Evolutionary conservation across 768 basidiomycete genomes (phyloP), one percentile per base, ranked within the genome.

Genomic region (Saitozyma podzolica): DNA sequence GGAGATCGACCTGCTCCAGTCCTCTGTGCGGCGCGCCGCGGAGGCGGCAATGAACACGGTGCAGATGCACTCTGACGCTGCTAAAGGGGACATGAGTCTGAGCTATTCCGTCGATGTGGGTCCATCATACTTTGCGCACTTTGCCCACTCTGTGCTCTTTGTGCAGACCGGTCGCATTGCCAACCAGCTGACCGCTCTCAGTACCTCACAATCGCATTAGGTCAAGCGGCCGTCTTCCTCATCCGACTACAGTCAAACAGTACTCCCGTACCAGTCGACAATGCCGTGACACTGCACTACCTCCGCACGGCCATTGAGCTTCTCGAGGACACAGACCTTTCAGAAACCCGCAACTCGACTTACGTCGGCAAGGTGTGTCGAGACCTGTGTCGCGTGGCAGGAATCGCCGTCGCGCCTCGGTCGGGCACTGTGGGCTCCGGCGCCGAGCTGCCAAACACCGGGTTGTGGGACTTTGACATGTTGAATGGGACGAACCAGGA

Each of bases 61-160:
- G 39, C 63, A 65, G 29, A 49, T 55, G 3, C 67, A 68, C 54
- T 50, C 42, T 10, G 67, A 68, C 40, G 54, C 64, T 4, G 42
- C 61, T 29, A 43, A 59, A 49, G 41, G 54, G 47, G 67, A 68
- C 40, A 42, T 48, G 48, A 57, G 48, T 41, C 50, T 68, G 29
- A 64, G 67, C 58, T 68, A 65, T 45, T 61, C 67, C 39, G 45
- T 62, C 11, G 67, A 68, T 43, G 67, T 68, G 58, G 57, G 67
- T 60, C 17, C 9, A 29, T 29, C 29, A 29, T 2, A 29, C 29
- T 29, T 29, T 37, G 29, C 45, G 42, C 14, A 2, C 47, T 48
- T 19, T 5, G 29, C 5, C 29, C 29, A 29, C 29, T 29, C 5
- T 29, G 29, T 5, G 29, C 29, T 29, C 29, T 29, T 29, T 29